These are phyloP conservation scores for Wallacemonas rigidus DNA, from an alignment of 208 protist genomes.

Conservation along the genomic window DNA sequence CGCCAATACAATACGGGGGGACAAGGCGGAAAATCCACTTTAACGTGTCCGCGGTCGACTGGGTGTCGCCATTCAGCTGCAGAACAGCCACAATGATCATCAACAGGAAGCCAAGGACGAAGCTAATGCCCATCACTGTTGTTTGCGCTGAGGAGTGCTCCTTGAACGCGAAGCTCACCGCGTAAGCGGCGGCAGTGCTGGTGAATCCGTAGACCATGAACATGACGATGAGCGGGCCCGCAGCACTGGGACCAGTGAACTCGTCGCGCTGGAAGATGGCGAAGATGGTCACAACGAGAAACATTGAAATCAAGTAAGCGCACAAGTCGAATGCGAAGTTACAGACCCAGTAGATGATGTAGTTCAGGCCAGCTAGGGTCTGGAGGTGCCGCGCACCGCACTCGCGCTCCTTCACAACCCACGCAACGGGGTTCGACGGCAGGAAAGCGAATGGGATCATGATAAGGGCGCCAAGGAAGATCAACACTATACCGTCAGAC, in stretches of 20 bases:
- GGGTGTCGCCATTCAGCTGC: conserved; percentile 24
- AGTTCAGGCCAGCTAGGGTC: conserved; percentile 43
- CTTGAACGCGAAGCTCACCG: conserved; percentile 51
- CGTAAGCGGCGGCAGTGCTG: conserved; percentile 43
- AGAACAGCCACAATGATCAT: conserved; percentile 43
- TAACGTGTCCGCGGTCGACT: conserved; percentile 27
- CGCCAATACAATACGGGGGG: conserved; percentile 61
- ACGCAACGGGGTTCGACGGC: conserved; percentile 53
- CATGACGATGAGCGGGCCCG: conserved; percentile 22
- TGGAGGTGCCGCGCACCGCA: conserved; percentile 49
- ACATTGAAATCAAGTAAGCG: conserved; percentile 38
- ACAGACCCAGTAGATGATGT: conserved; percentile 52
- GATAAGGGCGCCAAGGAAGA: conserved; percentile 44
- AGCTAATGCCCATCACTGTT: conserved; percentile 47
- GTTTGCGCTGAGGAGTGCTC: conserved; percentile 59
- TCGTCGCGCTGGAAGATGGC: conserved; percentile 38
- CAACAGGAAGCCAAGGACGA: conserved; percentile 54
- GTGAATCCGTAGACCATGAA: conserved; percentile 50
- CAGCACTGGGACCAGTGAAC: conserved; percentile 29
- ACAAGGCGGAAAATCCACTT: conserved; percentile 48
- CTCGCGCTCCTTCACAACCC: conserved; percentile 59
- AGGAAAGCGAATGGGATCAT: conserved; percentile 73
- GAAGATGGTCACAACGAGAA: conserved; percentile 45
- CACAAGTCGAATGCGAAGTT: conserved; percentile 66
- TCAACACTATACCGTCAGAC: conserved; percentile 19